phyloP scores from a whole-genome alignment of 2,329 filamentous ascomycete genomes.

The Setomelanomma holmii region DNA sequence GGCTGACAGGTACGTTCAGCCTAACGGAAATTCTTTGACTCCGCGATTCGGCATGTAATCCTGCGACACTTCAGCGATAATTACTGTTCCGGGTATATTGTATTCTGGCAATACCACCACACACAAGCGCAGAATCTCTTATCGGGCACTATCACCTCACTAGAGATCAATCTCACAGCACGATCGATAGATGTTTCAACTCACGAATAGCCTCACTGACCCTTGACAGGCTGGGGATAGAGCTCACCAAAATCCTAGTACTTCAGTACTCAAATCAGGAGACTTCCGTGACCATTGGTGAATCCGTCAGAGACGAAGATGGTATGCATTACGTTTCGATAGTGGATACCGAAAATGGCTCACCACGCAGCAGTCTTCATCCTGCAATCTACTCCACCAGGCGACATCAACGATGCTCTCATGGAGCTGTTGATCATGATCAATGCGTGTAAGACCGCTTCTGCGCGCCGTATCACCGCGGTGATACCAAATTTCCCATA shows the following conservation, averaged over 20 bases:
- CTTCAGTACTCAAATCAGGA: conserved; percentile 88
- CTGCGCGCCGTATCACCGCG: conserved; percentile 89
- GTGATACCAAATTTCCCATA: conserved; percentile 97
- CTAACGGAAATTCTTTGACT: conserved; percentile 4
- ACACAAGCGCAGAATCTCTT: not conserved
- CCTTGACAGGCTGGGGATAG: conserved; percentile 70
- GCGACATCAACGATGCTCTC: conserved; percentile 96
- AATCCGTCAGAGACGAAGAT: conserved; percentile 96
- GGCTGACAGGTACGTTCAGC: conserved; percentile 64
- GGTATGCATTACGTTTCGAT: conserved; percentile 55
- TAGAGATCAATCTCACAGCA: not conserved
- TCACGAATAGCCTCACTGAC: conserved; percentile 21
- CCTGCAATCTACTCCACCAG: conserved; percentile 90
- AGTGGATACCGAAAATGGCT: conserved; percentile 16
- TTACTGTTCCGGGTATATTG: conserved; percentile 4
- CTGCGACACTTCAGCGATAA: not conserved
- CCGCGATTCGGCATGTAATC: conserved; percentile 16
- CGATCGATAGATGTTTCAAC: not conserved
- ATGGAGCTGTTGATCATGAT: conserved; percentile 99
- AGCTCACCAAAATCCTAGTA: conserved; percentile 79
- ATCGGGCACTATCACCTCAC: not conserved
- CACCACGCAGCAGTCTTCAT: conserved; percentile 75
- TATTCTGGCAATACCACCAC: not conserved
- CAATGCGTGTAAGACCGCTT: conserved; percentile 87
- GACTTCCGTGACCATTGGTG: conserved; percentile 90